A percentile compares a stretch with the other conserved stretches of the same genome.
Evolutionary conservation across 2,329 filamentous ascomycete genomes (phyloP).

Genomic region (Fusarium subtropicale): DNA sequence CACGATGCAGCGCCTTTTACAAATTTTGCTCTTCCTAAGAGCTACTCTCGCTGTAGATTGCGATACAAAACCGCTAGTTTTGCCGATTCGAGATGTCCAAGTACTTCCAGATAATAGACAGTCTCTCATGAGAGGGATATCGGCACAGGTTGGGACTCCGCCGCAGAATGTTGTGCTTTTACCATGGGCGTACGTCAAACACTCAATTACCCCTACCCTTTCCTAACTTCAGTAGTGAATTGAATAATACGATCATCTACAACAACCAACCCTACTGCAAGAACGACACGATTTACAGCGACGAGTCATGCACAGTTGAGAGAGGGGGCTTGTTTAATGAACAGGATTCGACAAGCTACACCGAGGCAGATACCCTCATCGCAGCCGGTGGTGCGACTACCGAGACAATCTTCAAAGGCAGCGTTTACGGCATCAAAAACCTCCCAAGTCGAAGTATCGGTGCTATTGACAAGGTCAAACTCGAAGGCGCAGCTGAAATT

Average conservation of each 20-base stretch:
- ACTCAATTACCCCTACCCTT: rapidly evolving
- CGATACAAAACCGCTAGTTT: constrained; percentile 21
- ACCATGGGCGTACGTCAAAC: constrained; percentile 48
- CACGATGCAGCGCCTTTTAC: constrained; percentile 17
- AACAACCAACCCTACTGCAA: constrained; percentile 47
- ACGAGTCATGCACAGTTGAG: constrained; percentile 46
- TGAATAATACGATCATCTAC: constrained; percentile 54
- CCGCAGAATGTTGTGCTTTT: constrained; percentile 47
- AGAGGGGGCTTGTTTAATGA: constrained; percentile 40
- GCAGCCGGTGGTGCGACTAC: constrained; percentile 36
- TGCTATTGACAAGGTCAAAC: constrained; percentile 37
- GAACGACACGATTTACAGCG: constrained; percentile 45
- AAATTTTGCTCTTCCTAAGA: background rate
- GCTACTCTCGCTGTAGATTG: constrained; percentile 19
- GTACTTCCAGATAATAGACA: constrained; percentile 39
- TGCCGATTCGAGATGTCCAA: constrained; percentile 40
- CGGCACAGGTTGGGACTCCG: constrained; percentile 44
- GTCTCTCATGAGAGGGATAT: constrained; percentile 48
- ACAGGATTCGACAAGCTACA: constrained; percentile 22
- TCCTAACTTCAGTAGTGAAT: constrained; percentile 43
- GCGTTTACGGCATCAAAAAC: constrained; percentile 38
- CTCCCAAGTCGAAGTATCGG: constrained; percentile 40
- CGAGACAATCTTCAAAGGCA: constrained; percentile 31
- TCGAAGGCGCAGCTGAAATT: constrained; percentile 9
- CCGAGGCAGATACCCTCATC: constrained; percentile 21